These are phyloP conservation scores for Aureobasidium musti DNA, from an alignment of 2,329 filamentous ascomycete genomes.

Conservation along the genomic window DNA sequence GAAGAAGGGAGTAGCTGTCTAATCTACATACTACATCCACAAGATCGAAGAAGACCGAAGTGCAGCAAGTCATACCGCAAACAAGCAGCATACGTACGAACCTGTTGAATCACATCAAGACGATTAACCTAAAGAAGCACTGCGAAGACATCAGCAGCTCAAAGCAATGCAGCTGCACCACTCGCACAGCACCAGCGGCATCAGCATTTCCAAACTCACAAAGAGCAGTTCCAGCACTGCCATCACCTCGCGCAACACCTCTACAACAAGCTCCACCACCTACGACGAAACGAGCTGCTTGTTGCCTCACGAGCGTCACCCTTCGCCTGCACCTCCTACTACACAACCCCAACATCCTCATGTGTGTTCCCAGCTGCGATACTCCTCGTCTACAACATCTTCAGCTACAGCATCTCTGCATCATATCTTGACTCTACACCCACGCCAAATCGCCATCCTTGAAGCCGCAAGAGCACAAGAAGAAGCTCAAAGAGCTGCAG, in stretches of 20 bases:
- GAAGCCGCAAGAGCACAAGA: background rate
- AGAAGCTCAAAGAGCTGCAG: background rate
- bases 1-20: background rate
- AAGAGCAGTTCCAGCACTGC: background rate
- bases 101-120: background rate
- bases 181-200: background rate
- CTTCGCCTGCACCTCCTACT: background rate
- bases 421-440: background rate
- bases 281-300: background rate
- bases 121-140: background rate
- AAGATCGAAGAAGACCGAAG: background rate
- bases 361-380: background rate
- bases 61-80: background rate
- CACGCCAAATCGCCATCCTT: background rate
- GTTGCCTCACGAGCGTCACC: background rate
- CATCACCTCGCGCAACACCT: background rate
- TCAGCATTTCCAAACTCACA: background rate
- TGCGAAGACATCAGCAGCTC: background rate
- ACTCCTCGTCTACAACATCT: background rate
- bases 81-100: too few species aligned
- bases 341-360: background rate
- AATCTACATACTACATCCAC: background rate
- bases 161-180: background rate
- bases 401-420: conserved; percentile 3
- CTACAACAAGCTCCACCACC: background rate